Conservation (phyloP, 352 stramenopile species). For the Phytophthora constricta region DNA sequence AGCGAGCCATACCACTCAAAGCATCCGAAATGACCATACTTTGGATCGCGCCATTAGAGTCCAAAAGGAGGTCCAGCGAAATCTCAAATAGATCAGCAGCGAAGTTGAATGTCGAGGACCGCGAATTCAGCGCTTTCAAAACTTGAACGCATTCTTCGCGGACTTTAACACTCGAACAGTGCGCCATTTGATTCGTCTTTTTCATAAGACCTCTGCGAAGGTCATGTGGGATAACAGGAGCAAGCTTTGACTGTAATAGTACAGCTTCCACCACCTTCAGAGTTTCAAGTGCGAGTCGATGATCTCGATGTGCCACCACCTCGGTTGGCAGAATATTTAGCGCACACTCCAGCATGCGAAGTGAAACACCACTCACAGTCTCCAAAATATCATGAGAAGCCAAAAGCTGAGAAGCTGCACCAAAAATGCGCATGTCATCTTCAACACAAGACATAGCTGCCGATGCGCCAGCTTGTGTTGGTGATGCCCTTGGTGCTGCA, state of each 20-base stretch:
- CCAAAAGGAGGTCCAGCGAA: constrained; percentile 34
- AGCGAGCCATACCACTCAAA: constrained; percentile 23
- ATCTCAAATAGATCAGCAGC: constrained; percentile 24
- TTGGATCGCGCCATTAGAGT: constrained; percentile 17
- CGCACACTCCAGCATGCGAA: constrained; percentile 33
- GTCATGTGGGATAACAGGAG: constrained; percentile 23
- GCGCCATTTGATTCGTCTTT: constrained; percentile 2
- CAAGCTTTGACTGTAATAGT: constrained; percentile 16
- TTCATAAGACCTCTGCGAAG: constrained; percentile 16
- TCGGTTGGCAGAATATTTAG: constrained; percentile 24
- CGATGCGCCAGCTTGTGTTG: constrained; percentile 31
- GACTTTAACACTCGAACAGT: constrained; percentile 29
- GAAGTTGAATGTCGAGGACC: constrained; percentile 14
- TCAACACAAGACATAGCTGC: constrained; percentile 39
- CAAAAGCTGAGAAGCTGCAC: constrained; percentile 9
- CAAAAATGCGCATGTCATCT: constrained; percentile 40
- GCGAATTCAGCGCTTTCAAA: constrained; percentile 26
- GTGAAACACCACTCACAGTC: constrained; percentile 15
- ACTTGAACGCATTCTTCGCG: constrained; percentile 31
- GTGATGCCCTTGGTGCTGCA: constrained; percentile 17
- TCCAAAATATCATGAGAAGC: constrained; percentile 13
- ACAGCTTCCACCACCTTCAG: constrained; percentile 32
- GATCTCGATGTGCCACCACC: constrained; percentile 16
- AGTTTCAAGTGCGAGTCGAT: constrained; percentile 22
- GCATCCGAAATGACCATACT: constrained; percentile 8